Percentiles rank a stretch among this genome's conserved stretches.
phyloP scores from a whole-genome alignment of 257 asterid species.

The Voacanga thouarsii region DNA sequence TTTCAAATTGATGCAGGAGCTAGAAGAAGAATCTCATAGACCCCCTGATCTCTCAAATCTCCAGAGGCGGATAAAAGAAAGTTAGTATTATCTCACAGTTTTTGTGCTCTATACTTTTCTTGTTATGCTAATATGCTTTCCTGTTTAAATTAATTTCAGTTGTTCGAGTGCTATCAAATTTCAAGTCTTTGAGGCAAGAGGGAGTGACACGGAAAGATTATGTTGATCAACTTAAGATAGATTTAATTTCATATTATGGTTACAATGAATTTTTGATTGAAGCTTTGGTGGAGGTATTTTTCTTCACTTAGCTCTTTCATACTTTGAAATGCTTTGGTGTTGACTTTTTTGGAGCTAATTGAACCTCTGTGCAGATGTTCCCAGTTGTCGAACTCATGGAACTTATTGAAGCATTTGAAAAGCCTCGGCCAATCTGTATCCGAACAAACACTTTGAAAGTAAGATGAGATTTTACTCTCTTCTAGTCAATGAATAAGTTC shows the following conservation, averaged over 20 bases:
- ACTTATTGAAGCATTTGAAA: slow-evolving; percentile 91
- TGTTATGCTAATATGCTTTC: slow-evolving; percentile 7
- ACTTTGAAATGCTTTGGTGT: slow-evolving; percentile 7
- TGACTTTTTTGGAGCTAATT: slow-evolving; percentile 13
- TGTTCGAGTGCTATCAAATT: slow-evolving; percentile 79
- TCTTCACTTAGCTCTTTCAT: neutral
- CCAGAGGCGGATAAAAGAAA: slow-evolving; percentile 80
- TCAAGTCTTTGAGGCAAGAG: slow-evolving; percentile 68
- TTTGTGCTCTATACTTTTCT: neutral
- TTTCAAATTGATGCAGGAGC: slow-evolving; percentile 49
- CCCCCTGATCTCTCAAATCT: slow-evolving; percentile 89
- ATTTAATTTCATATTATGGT: slow-evolving; percentile 73
- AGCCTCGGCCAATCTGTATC: slow-evolving; percentile 84
- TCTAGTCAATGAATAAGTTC: neutral
- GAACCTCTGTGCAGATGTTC: slow-evolving; percentile 56
- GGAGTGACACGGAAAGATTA: slow-evolving; percentile 71
- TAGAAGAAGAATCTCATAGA: slow-evolving; percentile 66
- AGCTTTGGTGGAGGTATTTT: slow-evolving; percentile 70
- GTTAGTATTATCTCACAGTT: slow-evolving; percentile 39
- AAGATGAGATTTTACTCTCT: neutral
- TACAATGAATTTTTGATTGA: slow-evolving; percentile 86
- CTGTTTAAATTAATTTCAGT: slow-evolving; percentile 47
- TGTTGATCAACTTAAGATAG: slow-evolving; percentile 65
- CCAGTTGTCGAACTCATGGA: slow-evolving; percentile 89
- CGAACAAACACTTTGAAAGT: slow-evolving; percentile 94